phyloP scores from a whole-genome alignment of 1,284 basidiomycete species.

The Hemileia vastatrix region DNA sequence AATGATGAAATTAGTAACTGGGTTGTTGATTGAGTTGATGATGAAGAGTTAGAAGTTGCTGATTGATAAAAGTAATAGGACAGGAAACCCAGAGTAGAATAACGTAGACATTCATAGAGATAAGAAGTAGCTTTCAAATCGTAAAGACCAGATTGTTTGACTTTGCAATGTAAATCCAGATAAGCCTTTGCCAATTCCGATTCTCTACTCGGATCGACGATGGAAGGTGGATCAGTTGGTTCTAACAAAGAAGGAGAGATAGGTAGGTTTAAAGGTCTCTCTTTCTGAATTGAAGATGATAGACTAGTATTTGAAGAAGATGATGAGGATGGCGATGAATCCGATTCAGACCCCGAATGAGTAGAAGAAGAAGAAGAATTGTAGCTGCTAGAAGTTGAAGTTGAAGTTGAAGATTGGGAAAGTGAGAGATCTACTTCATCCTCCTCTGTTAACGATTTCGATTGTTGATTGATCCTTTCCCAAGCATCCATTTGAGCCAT shows the following conservation, averaged over 20 bases:
- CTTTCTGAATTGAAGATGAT: not conserved
- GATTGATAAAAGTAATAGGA: slow-evolving; percentile 26
- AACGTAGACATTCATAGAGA: slow-evolving; percentile 34
- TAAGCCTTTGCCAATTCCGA: slow-evolving; percentile 33
- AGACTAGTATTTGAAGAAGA: not conserved
- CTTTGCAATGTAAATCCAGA: slow-evolving; percentile 30
- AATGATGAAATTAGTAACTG: slow-evolving; percentile 33
- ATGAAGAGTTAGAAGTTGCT: slow-evolving; percentile 20
- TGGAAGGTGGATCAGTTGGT: slow-evolving; percentile 30
- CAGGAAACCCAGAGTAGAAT: slow-evolving; percentile 28
- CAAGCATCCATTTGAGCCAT: too few relatives aligned
- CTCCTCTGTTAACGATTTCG: too few relatives aligned
- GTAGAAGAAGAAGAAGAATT: too few relatives aligned
- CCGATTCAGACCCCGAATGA: not conserved
- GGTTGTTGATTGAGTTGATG: slow-evolving; percentile 25
- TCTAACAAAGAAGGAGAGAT: slow-evolving; percentile 38
- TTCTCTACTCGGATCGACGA: slow-evolving; percentile 30
- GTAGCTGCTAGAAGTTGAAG: too few relatives aligned
- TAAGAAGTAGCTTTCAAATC: slow-evolving; percentile 34
- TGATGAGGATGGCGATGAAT: not conserved
- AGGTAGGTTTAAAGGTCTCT: slow-evolving; percentile 32
- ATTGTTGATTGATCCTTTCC: too few relatives aligned
- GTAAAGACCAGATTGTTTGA: slow-evolving; percentile 37
- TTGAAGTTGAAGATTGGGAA: too few relatives aligned
- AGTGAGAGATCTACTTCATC: too few relatives aligned